These are phyloP conservation scores for Danielozyma ontarioensis DNA, from an alignment of 805 yeast genomes.

Conservation along the genomic window DNA sequence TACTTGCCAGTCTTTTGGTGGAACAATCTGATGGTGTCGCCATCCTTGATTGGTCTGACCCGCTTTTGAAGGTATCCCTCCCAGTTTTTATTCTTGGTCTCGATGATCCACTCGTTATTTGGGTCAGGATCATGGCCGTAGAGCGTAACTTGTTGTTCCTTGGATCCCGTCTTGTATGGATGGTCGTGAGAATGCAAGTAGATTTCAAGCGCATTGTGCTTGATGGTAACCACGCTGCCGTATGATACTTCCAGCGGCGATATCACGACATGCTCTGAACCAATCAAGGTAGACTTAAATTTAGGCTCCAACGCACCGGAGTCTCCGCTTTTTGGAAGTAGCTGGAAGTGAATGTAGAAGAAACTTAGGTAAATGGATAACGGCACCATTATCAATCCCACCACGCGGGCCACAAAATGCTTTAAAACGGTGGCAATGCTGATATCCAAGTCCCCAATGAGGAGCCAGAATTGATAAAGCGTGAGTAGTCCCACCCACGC, in stretches of 20 bases:
- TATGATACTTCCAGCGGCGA: conserved; percentile 62
- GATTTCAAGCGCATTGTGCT: conserved; percentile 66
- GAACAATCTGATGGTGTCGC: conserved; percentile 57
- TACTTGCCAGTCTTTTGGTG: conserved; percentile 67
- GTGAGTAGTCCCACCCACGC: conserved; percentile 54
- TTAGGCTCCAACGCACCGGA: conserved; percentile 59
- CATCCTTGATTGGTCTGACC: conserved; percentile 41
- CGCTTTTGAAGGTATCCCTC: conserved; percentile 35
- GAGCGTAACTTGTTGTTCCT: conserved; percentile 76
- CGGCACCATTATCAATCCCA: conserved; percentile 51
- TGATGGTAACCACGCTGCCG: conserved; percentile 68
- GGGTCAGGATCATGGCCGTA: conserved; percentile 53
- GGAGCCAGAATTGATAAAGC: conserved; percentile 55
- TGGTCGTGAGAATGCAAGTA: conserved; percentile 76
- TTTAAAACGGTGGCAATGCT: conserved; percentile 29
- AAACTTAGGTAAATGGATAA: conserved; percentile 48
- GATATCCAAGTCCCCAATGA: conserved; percentile 62
- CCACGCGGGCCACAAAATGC: conserved; percentile 36
- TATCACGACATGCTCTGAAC: conserved; percentile 27
- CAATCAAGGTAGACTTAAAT: conserved; percentile 56
- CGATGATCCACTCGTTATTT: conserved; percentile 74
- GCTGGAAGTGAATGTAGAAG: conserved; percentile 53
- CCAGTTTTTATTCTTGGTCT: conserved; percentile 30
- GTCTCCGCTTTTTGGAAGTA: conserved; percentile 51
- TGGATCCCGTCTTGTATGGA: conserved; percentile 59